Base-by-base conservation (phyloP, 2,329 filamentous ascomycete species). In the Boeremia exigua region DNA sequence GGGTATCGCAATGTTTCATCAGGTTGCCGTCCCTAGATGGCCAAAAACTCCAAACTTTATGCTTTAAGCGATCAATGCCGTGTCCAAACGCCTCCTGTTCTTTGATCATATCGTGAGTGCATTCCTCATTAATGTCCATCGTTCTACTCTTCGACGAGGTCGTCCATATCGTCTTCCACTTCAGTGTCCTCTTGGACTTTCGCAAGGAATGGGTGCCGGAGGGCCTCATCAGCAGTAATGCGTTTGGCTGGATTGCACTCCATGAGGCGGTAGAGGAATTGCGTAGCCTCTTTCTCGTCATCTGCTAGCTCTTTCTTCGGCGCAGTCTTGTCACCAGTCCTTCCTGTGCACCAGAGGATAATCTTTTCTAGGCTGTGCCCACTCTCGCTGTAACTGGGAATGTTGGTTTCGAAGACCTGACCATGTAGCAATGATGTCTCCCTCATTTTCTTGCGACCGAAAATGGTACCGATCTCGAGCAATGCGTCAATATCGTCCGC, bases 401-500 rank as follows among this genome's bases (percentile, higher is more conserved):
- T 92, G 56, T 86, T 96, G 0, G 91, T 95, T 76, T 99, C 92
- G 61, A 98, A 92, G 54, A 96, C 87, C 68, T 93, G 91, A 1
- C 95, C 95, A 70, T 99, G 95, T 46, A 96, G 81, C 15, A 92
- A 80, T 0, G 91, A 92, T 3, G 89, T 90, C 30, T 85, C 81
- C 70, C 89, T 90, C 94, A 99, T 98, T 55, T 88, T 87, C 71
- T 85, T 88, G 37, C 84, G 83, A 45, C 95, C 95, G 73, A 98
- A 97, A 58, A 99, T 96, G 55, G 92, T 96, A 32, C 93, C 91
- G 63, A 99, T 96, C 76, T 99, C 95, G 64, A 99, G 94, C 84
- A 97, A 89, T 47, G 95, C 95, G 71, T 99, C 95, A 43, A 99
- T 90, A 68, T 99, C 95, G 74, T 99, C 95, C n/a, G 92, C 89